phyloP scores from a whole-genome alignment of 345 rosid species.

The Arabidopsis suecica region DNA sequence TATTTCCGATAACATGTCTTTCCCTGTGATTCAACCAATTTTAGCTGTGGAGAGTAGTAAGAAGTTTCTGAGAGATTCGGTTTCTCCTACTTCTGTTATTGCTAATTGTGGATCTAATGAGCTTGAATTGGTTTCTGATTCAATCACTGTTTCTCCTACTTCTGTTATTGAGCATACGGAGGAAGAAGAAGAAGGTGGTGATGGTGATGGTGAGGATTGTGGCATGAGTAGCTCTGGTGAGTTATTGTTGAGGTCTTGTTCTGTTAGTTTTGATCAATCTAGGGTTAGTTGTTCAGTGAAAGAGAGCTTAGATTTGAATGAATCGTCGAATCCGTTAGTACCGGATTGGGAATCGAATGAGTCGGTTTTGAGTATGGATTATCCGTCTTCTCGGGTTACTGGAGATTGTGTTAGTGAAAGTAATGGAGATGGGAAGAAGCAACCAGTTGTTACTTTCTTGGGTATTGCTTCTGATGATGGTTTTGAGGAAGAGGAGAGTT shows the following conservation, averaged over 20 bases:
- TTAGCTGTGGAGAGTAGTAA: constrained; percentile 52
- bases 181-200: constrained; percentile 47
- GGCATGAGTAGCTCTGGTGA: constrained; percentile 68
- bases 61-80: constrained; percentile 53
- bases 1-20: constrained; percentile 55
- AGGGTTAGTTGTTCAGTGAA: constrained; percentile 52
- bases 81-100: constrained; percentile 55
- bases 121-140: constrained; percentile 47
- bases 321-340: constrained; percentile 48
- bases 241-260: constrained; percentile 51
- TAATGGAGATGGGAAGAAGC: constrained; percentile 56
- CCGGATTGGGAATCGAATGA: constrained; percentile 84
- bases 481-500: constrained; percentile 47
- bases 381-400: constrained; percentile 83
- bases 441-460: constrained; percentile 71
- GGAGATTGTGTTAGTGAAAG: constrained; percentile 59
- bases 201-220: constrained; percentile 40
- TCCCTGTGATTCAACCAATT: constrained; percentile 89
- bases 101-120: constrained; percentile 40
- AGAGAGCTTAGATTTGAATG: constrained; percentile 57
- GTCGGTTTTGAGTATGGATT: constrained; percentile 83
- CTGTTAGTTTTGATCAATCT: constrained; percentile 12
- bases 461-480: constrained; percentile 72
- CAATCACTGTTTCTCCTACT: constrained; percentile 72
- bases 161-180: constrained; percentile 64